Evolutionary conservation across 495 filamentous ascomycete species (phyloP).

Genomic region (Xylaria venustula): DNA sequence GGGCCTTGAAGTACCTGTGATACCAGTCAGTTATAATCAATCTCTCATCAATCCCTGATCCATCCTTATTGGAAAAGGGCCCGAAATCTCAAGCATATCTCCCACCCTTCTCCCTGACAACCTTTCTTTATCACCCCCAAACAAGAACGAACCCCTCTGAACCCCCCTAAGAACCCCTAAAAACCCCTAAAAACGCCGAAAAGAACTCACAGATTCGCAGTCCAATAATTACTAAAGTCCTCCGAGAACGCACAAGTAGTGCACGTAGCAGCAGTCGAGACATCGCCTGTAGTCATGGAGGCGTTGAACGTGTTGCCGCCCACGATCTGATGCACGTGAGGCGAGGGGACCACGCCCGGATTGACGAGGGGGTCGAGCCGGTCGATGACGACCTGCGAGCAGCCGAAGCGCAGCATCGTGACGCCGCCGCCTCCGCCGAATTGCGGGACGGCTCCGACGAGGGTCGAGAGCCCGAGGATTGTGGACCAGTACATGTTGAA

Average conservation of each 20-base stretch:
- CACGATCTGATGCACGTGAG: conserved; percentile 47
- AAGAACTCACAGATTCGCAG: conserved; percentile 41
- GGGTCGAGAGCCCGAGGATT: conserved; percentile 35
- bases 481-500: conserved; percentile 37
- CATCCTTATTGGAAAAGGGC: too few relatives aligned
- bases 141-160: too few relatives aligned
- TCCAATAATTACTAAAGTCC: conserved; percentile 55
- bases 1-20: conserved; percentile 45
- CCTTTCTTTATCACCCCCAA: too few relatives aligned
- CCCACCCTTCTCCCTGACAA: too few relatives aligned
- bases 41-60: too few relatives aligned
- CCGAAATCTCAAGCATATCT: too few relatives aligned
- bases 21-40: too few relatives aligned
- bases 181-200: too few relatives aligned
- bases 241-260: conserved; percentile 45
- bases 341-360: conserved; percentile 37
- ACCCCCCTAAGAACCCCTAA: too few relatives aligned
- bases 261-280: conserved; percentile 35
- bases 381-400: conserved; percentile 44
- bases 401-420: conserved; percentile 50
- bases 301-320: conserved; percentile 48
- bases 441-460: conserved; percentile 39
- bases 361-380: conserved; percentile 44
- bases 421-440: conserved; percentile 30
- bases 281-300: conserved; percentile 42